Percentiles rank a stretch among this genome's conserved stretches.
Conservation (phyloP, 331 rosid species). For the Cucumis variabilis region DNA sequence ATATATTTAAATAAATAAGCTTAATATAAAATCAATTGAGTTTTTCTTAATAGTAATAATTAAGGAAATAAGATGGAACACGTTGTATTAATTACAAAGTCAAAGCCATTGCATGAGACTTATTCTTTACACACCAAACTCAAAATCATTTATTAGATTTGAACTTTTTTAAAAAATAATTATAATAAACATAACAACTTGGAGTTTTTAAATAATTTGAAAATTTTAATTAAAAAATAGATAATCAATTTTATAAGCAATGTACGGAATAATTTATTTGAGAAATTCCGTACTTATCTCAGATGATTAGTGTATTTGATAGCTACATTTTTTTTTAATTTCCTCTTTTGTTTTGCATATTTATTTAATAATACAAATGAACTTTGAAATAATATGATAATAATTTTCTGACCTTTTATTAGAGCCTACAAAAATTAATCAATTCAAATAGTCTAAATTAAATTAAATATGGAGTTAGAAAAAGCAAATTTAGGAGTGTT, state of each 20-base stretch:
- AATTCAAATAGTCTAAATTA: not conserved
- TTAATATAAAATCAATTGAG: too few species aligned
- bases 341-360: not conserved
- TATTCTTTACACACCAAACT: not conserved
- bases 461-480: not conserved
- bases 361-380: not conserved
- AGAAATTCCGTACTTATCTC: constrained; percentile 27
- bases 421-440: not conserved
- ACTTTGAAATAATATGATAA: not conserved
- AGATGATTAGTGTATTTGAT: not conserved
- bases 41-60: not conserved
- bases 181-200: not conserved
- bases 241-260: not conserved
- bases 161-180: not conserved
- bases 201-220: not conserved
- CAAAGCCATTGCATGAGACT: not conserved
- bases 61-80: not conserved
- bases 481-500: not conserved
- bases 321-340: not conserved
- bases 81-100: not conserved
- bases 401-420: not conserved
- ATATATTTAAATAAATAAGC: too few species aligned
- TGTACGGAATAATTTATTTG: constrained; percentile 21
- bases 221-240: not conserved
- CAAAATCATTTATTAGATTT: constrained; percentile 9